Conservation (phyloP, 306 rosid species). For the Ammopiptanthus mongolicus region DNA sequence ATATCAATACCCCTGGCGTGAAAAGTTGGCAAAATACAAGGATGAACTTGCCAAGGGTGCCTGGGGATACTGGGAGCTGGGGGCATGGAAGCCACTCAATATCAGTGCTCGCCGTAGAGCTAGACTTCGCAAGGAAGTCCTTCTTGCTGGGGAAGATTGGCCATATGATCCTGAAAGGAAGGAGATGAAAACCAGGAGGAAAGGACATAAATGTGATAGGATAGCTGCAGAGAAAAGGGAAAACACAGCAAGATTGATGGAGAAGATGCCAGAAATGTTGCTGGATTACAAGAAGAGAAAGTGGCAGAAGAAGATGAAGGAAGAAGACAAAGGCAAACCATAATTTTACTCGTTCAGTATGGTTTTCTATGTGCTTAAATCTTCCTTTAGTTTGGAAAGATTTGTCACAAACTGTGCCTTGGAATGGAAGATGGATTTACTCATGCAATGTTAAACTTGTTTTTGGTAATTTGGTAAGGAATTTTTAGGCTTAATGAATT, state of each 20-base stretch:
- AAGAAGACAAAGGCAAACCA: constrained; percentile 66
- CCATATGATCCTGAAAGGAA: constrained; percentile 71
- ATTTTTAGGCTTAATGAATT: not conserved
- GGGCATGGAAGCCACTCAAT: constrained; percentile 82
- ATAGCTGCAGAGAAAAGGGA: constrained; percentile 73
- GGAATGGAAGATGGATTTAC: not conserved
- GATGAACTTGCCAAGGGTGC: constrained; percentile 75
- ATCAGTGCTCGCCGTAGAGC: constrained; percentile 74
- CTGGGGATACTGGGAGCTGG: constrained; percentile 90
- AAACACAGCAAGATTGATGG: constrained; percentile 78
- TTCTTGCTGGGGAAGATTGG: constrained; percentile 80
- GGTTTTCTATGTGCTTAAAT: not conserved
- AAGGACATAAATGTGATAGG: constrained; percentile 83
- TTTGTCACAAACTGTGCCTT: not conserved
- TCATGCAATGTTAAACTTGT: not conserved
- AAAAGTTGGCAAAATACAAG: constrained; percentile 57
- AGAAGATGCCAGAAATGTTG: constrained; percentile 81
- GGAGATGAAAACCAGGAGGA: constrained; percentile 81
- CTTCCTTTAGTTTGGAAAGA: not conserved
- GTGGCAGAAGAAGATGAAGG: constrained; percentile 97
- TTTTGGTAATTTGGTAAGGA: not conserved
- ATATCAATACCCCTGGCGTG: constrained; percentile 76
- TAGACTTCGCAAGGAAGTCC: constrained; percentile 66
- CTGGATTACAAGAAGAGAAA: constrained; percentile 69
- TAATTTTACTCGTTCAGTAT: constrained; percentile 15